A percentile compares a stretch with the other conserved stretches of the same genome.
Evolutionary conservation across 768 basidiomycete genomes (phyloP).

Genomic region (Lentinus tigrinus): DNA sequence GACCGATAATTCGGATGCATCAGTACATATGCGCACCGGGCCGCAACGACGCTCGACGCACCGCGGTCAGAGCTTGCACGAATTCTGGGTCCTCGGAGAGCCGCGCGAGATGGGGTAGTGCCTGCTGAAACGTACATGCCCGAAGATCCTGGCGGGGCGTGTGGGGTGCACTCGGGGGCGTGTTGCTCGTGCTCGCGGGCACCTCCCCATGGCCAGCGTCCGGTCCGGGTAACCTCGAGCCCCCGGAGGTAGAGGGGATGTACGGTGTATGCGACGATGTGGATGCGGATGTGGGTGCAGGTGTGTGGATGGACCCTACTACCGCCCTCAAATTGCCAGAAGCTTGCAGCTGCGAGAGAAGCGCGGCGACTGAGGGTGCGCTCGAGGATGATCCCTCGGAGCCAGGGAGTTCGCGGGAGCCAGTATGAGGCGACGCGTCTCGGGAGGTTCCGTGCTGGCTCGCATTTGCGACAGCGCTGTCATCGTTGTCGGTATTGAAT

Average conservation of each 20-base stretch:
- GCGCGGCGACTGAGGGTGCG: slow-evolving; percentile 48
- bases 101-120: slow-evolving; percentile 61
- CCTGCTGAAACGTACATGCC: slow-evolving; percentile 63
- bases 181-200: background rate
- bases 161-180: background rate
- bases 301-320: slow-evolving; percentile 1
- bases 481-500: background rate
- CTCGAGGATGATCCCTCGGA: slow-evolving; percentile 27
- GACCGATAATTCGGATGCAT: background rate
- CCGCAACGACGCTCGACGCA: slow-evolving; percentile 28
- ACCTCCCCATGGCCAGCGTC: background rate
- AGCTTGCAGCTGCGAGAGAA: slow-evolving; percentile 60
- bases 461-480: background rate
- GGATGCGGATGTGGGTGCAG: background rate
- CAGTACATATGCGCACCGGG: background rate
- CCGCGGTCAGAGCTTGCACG: slow-evolving; percentile 49
- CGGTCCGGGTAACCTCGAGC: slow-evolving; percentile 1
- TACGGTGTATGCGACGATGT: background rate
- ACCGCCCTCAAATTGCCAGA: slow-evolving; percentile 24
- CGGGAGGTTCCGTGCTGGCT: background rate
- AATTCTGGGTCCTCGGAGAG: slow-evolving; percentile 56
- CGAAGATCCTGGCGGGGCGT: slow-evolving; percentile 39
- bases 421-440: background rate
- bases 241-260: background rate
- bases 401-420: slow-evolving; percentile 1